Evolutionary conservation across 305 asterid genomes (phyloP).

Genomic region (Fraxinus albicans): DNA sequence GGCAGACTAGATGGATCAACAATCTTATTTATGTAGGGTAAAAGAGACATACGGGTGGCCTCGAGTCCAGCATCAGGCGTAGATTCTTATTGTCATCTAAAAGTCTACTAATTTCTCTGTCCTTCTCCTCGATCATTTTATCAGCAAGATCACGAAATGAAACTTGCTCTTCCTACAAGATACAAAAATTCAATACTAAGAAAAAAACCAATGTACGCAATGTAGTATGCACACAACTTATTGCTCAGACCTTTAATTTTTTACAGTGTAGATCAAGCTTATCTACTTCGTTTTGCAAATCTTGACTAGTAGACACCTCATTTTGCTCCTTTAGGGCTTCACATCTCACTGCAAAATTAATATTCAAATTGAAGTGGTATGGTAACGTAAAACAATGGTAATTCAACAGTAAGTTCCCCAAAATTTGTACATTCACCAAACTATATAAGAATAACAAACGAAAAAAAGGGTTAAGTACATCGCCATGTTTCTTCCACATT

Average conservation of each 20-base stretch:
- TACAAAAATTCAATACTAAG: constrained; percentile 24
- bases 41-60: constrained; percentile 56
- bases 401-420: neutral
- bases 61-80: constrained; percentile 63
- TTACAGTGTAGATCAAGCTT: constrained; percentile 59
- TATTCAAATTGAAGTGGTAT: constrained; percentile 19
- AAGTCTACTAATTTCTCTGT: constrained; percentile 78
- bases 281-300: constrained; percentile 59
- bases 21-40: constrained; percentile 26
- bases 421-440: constrained; percentile 12
- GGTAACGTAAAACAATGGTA: constrained; percentile 5
- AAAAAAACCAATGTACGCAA: constrained; percentile 27
- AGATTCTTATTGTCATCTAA: constrained; percentile 73
- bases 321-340: constrained; percentile 67
- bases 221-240: neutral
- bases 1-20: constrained; percentile 24
- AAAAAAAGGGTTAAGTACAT: constrained; percentile 48
- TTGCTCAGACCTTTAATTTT: constrained; percentile 64
- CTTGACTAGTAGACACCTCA: constrained; percentile 49
- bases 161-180: constrained; percentile 74
- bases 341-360: constrained; percentile 65
- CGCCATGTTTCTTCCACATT: constrained; percentile 94
- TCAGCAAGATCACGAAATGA: constrained; percentile 96
- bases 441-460: constrained; percentile 21
- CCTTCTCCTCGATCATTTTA: constrained; percentile 95